These are phyloP conservation scores for Teratosphaeria gauchensis DNA, from an alignment of 2,329 filamentous ascomycete genomes.

Conservation along the genomic window DNA sequence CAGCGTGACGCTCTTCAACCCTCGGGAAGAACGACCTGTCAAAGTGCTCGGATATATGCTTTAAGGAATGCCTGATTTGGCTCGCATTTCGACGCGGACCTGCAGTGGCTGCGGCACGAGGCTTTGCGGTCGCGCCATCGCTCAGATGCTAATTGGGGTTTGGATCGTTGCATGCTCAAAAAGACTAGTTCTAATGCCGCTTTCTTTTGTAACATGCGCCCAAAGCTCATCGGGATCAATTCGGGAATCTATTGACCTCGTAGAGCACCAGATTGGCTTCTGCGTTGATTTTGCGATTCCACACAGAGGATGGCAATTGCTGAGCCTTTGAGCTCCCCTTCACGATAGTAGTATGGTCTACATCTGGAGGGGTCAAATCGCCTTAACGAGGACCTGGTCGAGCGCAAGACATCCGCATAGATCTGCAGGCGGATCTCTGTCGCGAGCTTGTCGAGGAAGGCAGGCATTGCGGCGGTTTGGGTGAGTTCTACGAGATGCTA, in stretches of 20 bases:
- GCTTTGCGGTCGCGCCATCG: not conserved
- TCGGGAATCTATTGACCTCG: slow-evolving; percentile 4
- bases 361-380: no score
- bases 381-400: no score
- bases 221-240: slow-evolving; percentile 6
- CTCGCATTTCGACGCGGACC: not conserved
- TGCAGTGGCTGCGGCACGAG: not conserved
- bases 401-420: not conserved
- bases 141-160: no score
- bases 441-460: not conserved
- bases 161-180: not conserved
- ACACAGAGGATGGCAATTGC: slow-evolving; percentile 1
- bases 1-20: not conserved
- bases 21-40: not conserved
- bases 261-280: slow-evolving; percentile 5
- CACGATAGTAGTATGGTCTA: not conserved
- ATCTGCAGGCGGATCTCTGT: not conserved
- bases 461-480: not conserved
- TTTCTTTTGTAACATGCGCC: not conserved
- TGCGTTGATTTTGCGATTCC: slow-evolving; percentile 2
- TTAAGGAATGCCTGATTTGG: no score
- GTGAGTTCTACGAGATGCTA: not conserved
- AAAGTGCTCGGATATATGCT: no score
- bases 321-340: not conserved
- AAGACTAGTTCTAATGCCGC: not conserved